phyloP scores from a whole-genome alignment of 208 protist species.

The Leishmania amazonensis region DNA sequence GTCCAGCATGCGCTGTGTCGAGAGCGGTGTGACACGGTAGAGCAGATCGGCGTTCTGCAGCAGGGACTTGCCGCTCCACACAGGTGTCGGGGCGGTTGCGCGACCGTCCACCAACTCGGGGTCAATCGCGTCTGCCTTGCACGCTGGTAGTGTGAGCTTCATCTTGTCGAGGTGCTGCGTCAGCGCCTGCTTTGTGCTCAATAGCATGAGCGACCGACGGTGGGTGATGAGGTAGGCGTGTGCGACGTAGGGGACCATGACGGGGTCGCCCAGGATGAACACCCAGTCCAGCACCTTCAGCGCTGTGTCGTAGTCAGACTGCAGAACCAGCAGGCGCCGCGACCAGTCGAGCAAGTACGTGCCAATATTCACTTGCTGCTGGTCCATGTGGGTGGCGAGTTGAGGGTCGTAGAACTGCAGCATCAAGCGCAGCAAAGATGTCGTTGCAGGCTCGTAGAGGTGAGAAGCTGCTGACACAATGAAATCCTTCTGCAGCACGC shows the following conservation, averaged over 20 bases:
- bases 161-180: slow-evolving; percentile 24
- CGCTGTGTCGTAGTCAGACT: slow-evolving; percentile 37
- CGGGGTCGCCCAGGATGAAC: slow-evolving; percentile 68
- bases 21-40: slow-evolving; percentile 67
- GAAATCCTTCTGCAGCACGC: slow-evolving; percentile 42
- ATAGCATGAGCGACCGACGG: slow-evolving; percentile 49
- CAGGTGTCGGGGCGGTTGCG: slow-evolving; percentile 46
- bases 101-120: slow-evolving; percentile 52
- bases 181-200: slow-evolving; percentile 42
- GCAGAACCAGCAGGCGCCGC: slow-evolving; percentile 55
- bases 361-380: slow-evolving; percentile 63
- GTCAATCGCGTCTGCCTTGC: slow-evolving; percentile 43
- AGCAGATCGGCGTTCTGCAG: slow-evolving; percentile 82
- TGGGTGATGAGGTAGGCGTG: slow-evolving; percentile 66
- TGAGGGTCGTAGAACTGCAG: slow-evolving; percentile 92
- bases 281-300: slow-evolving; percentile 79
- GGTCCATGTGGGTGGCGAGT: slow-evolving; percentile 83
- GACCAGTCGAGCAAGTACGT: slow-evolving; percentile 59
- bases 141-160: slow-evolving; percentile 40
- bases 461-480: slow-evolving; percentile 40
- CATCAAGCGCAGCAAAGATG: slow-evolving; percentile 69
- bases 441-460: slow-evolving; percentile 40
- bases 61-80: slow-evolving; percentile 67
- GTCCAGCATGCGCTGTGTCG: slow-evolving; percentile 66
- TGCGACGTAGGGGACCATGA: slow-evolving; percentile 73